Conservation (phyloP, 441 rosid genomes). For the Euphorbia schlechtendalii region DNA sequence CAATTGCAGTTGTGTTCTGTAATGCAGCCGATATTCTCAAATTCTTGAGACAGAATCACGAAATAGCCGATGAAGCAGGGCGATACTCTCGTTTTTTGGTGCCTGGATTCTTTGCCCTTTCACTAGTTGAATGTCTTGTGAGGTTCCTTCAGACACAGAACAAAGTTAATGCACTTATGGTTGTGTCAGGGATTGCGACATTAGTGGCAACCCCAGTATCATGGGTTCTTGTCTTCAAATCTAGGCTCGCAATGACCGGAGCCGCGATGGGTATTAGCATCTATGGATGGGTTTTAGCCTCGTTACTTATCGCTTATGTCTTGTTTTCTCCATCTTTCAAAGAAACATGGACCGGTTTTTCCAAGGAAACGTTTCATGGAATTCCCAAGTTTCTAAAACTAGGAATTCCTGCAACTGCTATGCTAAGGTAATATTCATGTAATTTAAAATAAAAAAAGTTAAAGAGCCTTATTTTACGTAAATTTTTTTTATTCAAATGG, state of each 20-base stretch:
- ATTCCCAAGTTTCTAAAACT: slow-evolving; percentile 13
- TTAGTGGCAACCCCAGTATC: slow-evolving; percentile 15
- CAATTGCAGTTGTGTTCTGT: slow-evolving; percentile 6
- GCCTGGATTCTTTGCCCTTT: slow-evolving; percentile 34
- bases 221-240: slow-evolving; percentile 27
- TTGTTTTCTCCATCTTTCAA: slow-evolving; percentile 27
- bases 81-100: slow-evolving; percentile 29
- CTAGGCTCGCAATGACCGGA: slow-evolving; percentile 23
- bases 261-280: slow-evolving; percentile 26
- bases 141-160: slow-evolving; percentile 40
- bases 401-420: slow-evolving; percentile 20
- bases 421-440: slow-evolving; percentile 14
- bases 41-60: slow-evolving; percentile 20
- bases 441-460: no score
- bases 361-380: slow-evolving; percentile 4
- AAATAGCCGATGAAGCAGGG: slow-evolving; percentile 34
- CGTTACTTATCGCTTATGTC: slow-evolving; percentile 21
- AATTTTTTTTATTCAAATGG: no score
- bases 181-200: slow-evolving; percentile 16
- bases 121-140: slow-evolving; percentile 29
- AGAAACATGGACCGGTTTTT: slow-evolving; percentile 31
- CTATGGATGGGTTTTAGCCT: slow-evolving; percentile 22
- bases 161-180: slow-evolving; percentile 24
- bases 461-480: no score
- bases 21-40: slow-evolving; percentile 6